phyloP scores from a whole-genome alignment of 441 rosid genomes.

The Lagerstroemia fauriei region DNA sequence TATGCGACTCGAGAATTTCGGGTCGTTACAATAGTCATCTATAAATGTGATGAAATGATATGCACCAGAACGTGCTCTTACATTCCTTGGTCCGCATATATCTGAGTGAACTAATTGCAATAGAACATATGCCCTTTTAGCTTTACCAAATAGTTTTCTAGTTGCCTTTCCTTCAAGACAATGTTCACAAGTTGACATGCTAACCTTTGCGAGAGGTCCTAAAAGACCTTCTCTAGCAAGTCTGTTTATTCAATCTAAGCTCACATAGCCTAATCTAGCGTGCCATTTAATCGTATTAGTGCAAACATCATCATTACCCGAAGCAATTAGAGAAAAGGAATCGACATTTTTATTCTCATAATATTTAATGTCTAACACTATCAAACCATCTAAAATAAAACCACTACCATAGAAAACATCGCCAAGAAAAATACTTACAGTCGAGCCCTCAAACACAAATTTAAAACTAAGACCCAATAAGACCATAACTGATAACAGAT shows the following conservation, averaged over 20 bases:
- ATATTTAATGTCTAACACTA: background rate
- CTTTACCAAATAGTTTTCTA: background rate
- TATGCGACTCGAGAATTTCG: too few relatives aligned
- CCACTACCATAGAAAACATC: background rate
- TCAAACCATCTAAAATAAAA: background rate
- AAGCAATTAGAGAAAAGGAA: too few relatives aligned
- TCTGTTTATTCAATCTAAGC: background rate
- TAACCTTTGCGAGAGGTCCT: background rate
- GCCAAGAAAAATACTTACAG: background rate
- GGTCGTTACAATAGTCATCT: too few relatives aligned
- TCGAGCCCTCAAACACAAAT: background rate
- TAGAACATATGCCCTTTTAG: background rate
- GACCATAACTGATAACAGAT: background rate
- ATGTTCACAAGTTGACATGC: background rate
- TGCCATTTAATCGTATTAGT: too few relatives aligned
- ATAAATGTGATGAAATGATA: too few relatives aligned
- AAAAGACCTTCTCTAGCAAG: background rate
- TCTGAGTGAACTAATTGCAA: background rate
- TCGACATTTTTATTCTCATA: too few relatives aligned
- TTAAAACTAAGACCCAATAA: background rate
- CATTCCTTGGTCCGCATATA: background rate
- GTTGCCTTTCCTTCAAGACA: too few relatives aligned
- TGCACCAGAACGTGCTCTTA: background rate
- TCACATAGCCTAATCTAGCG: background rate
- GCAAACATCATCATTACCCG: too few relatives aligned